Evolutionary conservation across 176 grass and related monocot genomes (phyloP), one percentile per base, ranked within the genome.

Genomic region (Ananas comosus): DNA sequence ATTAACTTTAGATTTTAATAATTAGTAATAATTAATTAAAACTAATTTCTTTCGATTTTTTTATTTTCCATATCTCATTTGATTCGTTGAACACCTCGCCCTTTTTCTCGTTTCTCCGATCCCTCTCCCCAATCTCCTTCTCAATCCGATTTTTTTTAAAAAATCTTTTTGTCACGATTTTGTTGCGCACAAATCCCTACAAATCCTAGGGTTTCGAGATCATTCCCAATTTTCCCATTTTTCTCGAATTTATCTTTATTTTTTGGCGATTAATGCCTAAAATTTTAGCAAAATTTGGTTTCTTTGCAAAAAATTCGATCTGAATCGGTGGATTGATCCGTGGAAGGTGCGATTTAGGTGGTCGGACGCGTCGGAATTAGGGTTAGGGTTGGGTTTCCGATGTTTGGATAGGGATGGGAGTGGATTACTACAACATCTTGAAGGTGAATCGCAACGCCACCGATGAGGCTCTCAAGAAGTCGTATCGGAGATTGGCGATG

Each of bases 391-490:
- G 10, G 65, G 9, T 9, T 48, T 67, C 48, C 29, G 65, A 67
- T 67, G 65, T 67, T 67, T 67, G 65, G 25, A 49, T 48, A 25
- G 70, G 50, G 72, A 96, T 87, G 91, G 91, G 91, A 65, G 61
- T 71, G 76, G 91, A 90, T 76, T 96, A 96, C 79, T 96, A 96
- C 84, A 96, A 85, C 67, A 80, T 96, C 74, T 85, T 96, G 63
- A 96, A 87, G 83, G 87, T 96, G 54, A 84, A 87, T 72, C 84
- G 91, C 65, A 75, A 77, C 78, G 91, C 84, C 17, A 96, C 84
- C 56, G 87, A 90, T 76, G 91, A 96, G 1, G 84, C 85, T 73
- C 87, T 96, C 53, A 96, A 96, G 81, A 96, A 90, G 70, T 70
- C 91, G 25, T 96, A 96, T 65, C 77, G 84, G 63, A 72, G 87